A percentile compares a stretch with the other conserved stretches of the same genome.
Conservation (phyloP, 345 rosid species). For the Microthlaspi erraticum region DNA sequence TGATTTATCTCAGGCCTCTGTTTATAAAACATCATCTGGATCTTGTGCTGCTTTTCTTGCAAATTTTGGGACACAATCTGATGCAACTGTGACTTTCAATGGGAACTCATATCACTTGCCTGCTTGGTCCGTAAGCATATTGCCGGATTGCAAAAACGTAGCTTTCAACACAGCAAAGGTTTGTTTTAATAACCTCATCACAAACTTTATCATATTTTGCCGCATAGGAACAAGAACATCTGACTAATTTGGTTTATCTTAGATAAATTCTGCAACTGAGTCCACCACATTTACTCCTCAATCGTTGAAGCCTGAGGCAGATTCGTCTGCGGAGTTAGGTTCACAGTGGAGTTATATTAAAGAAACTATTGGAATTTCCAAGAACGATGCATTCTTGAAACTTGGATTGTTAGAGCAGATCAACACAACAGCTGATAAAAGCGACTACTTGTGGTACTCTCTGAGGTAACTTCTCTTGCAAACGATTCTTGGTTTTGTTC, state of each 20-base stretch:
- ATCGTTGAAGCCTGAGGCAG: constrained; percentile 50
- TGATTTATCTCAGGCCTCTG: constrained; percentile 61
- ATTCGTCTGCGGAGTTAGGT: constrained; percentile 52
- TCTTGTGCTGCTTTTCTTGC: constrained; percentile 91
- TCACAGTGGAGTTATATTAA: constrained; percentile 78
- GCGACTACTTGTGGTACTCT: constrained; percentile 95
- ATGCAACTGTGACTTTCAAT: constrained; percentile 66
- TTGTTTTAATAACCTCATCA: constrained; percentile 30
- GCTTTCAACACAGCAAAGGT: constrained; percentile 96
- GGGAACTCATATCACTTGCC: constrained; percentile 80
- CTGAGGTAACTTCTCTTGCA: constrained; percentile 54
- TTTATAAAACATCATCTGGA: constrained; percentile 70
- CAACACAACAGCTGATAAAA: constrained; percentile 82
- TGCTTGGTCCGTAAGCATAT: constrained; percentile 97
- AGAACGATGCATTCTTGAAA: constrained; percentile 61
- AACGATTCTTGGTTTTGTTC: neutral
- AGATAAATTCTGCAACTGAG: constrained; percentile 75
- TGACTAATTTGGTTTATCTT: constrained; percentile 33
- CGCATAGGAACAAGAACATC: constrained; percentile 2
- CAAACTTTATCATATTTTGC: constrained; percentile 2
- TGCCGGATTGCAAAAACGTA: constrained; percentile 93
- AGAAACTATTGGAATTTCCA: constrained; percentile 88
- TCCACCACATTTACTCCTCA: constrained; percentile 57
- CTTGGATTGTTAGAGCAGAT: constrained; percentile 85
- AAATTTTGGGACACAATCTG: constrained; percentile 60